Percentiles rank a stretch among this genome's conserved stretches.
Evolutionary conservation across 805 yeast species (phyloP).

Genomic region (Ogataea henricii): DNA sequence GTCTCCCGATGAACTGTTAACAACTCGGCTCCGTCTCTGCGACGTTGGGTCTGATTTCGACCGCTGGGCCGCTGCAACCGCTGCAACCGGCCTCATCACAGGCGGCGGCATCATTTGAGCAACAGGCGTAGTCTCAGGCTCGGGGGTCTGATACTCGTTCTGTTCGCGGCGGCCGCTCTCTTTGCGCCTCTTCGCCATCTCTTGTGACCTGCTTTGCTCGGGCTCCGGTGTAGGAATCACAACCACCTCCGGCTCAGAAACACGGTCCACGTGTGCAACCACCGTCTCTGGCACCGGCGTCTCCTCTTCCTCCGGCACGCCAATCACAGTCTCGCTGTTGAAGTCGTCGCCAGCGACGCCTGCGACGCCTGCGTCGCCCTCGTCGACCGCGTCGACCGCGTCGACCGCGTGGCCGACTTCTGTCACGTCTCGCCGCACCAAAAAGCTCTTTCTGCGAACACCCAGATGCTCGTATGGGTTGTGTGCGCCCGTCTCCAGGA

Average conservation of each 20-base stretch:
- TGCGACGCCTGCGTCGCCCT: neutral
- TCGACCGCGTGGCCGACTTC: no score
- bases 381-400: no score
- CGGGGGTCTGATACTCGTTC: neutral
- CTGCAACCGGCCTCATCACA: neutral
- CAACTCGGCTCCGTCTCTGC: neutral
- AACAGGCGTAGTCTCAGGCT: neutral
- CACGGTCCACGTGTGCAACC: neutral
- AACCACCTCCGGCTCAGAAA: slow-evolving; percentile 9
- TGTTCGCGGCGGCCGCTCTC: no score
- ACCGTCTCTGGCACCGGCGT: neutral
- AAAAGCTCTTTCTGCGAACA: slow-evolving; percentile 5
- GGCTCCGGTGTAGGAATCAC: slow-evolving; percentile 18
- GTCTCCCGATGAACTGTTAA: neutral
- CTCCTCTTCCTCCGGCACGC: no score
- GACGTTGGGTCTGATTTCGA: slow-evolving; percentile 4
- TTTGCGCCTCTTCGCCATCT: no score
- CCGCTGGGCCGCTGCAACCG: neutral
- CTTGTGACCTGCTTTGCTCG: neutral
- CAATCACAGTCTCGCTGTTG: no score
- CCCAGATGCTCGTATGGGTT: slow-evolving; percentile 7
- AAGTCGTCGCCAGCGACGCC: neutral
- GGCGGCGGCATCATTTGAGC: neutral
- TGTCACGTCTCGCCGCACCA: neutral
- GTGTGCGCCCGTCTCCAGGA: slow-evolving; percentile 9